Conservation (phyloP, 2,329 filamentous ascomycete genomes). For the Salinomyces thailandicus region DNA sequence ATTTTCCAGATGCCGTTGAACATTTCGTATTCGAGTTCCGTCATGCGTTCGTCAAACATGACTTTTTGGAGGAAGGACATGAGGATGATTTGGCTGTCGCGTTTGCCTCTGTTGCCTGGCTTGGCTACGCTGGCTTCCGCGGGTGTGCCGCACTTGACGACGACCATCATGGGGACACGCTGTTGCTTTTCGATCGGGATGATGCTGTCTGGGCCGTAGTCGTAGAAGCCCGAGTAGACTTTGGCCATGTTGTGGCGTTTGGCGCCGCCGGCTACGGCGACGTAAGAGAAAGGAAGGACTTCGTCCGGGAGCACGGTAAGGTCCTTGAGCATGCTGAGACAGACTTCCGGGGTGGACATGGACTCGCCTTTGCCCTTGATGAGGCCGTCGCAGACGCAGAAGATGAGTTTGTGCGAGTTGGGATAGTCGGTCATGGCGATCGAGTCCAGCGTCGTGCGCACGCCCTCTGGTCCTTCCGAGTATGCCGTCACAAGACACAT, state of each 20-base stretch:
- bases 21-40: conserved; percentile 97
- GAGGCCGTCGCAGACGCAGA: conserved; percentile 93
- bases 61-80: conserved; percentile 99
- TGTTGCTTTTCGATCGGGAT: conserved; percentile 84
- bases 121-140: conserved; percentile 73
- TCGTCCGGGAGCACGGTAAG: conserved; percentile 68
- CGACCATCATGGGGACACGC: conserved; percentile 91
- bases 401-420: conserved; percentile 95
- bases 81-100: conserved; percentile 95
- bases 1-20: conserved; percentile 99
- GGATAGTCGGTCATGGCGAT: conserved; percentile 97
- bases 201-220: conserved; percentile 72
- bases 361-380: conserved; percentile 92
- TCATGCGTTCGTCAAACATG: conserved; percentile 99
- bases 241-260: conserved; percentile 99
- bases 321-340: conserved; percentile 89
- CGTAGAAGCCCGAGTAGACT: conserved; percentile 95
- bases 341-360: conserved; percentile 79
- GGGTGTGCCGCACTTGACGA: conserved; percentile 92
- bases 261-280: conserved; percentile 86
- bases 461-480: conserved; percentile 85
- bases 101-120: conserved; percentile 94
- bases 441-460: conserved; percentile 89
- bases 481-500: conserved; percentile 95
- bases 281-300: conserved; percentile 86